phyloP scores from a whole-genome alignment of 768 basidiomycete species.

The Suillus bovinus region DNA sequence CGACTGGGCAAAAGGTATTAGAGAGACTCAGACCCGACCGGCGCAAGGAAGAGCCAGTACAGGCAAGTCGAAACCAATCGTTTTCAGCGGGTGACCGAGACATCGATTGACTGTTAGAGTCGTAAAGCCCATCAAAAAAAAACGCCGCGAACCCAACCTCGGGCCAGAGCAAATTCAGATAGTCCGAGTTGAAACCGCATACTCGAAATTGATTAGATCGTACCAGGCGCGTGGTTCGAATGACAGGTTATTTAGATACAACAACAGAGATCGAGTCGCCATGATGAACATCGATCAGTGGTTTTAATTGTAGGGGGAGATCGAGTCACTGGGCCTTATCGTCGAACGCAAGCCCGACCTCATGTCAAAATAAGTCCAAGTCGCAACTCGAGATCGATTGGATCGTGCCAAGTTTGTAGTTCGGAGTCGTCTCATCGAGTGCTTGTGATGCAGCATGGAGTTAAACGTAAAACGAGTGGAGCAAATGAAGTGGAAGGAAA shows the following conservation, averaged over 20 bases:
- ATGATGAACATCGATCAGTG: too few species aligned
- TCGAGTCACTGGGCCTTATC: neutral
- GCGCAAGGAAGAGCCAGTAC: too few species aligned
- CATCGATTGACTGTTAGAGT: neutral
- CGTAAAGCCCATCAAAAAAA: neutral
- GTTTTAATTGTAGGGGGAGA: neutral
- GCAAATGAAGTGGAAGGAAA: neutral
- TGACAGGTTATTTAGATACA: neutral
- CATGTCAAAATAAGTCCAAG: neutral
- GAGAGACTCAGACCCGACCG: too few species aligned
- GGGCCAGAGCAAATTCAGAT: neutral
- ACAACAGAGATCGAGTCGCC: neutral
- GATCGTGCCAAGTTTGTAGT: neutral
- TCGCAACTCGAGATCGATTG: neutral
- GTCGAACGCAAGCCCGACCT: too few species aligned
- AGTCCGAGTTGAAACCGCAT: neutral
- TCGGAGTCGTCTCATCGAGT: neutral
- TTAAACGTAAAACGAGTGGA: neutral
- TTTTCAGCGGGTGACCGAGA: neutral
- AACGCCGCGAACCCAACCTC: neutral
- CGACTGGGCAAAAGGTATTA: too few species aligned
- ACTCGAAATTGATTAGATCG: neutral
- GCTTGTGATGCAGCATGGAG: neutral
- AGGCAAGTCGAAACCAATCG: too few species aligned
- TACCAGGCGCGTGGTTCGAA: neutral